Evolutionary conservation across 495 filamentous ascomycete species (phyloP).

Genomic region (Niebla homalea): DNA sequence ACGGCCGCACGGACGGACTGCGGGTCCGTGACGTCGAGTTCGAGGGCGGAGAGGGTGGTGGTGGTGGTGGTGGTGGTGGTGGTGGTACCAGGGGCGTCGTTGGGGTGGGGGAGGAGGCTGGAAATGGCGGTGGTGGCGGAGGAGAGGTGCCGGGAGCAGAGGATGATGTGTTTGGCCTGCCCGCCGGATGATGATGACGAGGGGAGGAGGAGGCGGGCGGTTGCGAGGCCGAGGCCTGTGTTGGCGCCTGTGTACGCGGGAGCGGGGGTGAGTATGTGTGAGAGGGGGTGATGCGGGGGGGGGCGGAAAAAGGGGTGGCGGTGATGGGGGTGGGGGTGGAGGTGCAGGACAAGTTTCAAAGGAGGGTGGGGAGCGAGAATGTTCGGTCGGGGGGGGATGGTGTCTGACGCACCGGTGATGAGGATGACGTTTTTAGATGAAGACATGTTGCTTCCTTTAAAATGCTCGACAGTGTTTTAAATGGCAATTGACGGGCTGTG

Average conservation of each 20-base stretch:
- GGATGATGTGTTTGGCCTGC: conserved; percentile 3
- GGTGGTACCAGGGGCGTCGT: too few relatives aligned
- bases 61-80: not conserved
- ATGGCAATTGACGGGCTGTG: too few relatives aligned
- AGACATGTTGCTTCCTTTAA: too few relatives aligned
- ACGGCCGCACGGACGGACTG: conserved; percentile 18
- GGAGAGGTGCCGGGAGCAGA: not conserved
- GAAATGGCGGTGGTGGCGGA: conserved; percentile 1
- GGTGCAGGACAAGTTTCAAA: too few relatives aligned
- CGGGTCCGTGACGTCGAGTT: conserved; percentile 24
- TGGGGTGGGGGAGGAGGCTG: not conserved
- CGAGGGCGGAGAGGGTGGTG: conserved; percentile 9
- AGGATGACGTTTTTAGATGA: too few relatives aligned
- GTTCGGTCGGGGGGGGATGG: too few relatives aligned
- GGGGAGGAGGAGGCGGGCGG: conserved; percentile 3
- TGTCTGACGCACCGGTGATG: too few relatives aligned
- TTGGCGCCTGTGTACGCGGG: not conserved
- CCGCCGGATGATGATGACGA: not conserved
- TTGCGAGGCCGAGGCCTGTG: conserved; percentile 4
- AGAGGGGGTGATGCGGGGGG: too few relatives aligned
- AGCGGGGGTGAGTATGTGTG: not conserved
- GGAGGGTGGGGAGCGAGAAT: too few relatives aligned
- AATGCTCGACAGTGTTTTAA: too few relatives aligned
- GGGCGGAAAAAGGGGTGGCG: too few relatives aligned
- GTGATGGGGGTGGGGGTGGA: too few relatives aligned